A percentile compares a stretch with the other conserved stretches of the same genome.
phyloP scores from a whole-genome alignment of 1,284 basidiomycete species.

The Porogramme epimiltina region DNA sequence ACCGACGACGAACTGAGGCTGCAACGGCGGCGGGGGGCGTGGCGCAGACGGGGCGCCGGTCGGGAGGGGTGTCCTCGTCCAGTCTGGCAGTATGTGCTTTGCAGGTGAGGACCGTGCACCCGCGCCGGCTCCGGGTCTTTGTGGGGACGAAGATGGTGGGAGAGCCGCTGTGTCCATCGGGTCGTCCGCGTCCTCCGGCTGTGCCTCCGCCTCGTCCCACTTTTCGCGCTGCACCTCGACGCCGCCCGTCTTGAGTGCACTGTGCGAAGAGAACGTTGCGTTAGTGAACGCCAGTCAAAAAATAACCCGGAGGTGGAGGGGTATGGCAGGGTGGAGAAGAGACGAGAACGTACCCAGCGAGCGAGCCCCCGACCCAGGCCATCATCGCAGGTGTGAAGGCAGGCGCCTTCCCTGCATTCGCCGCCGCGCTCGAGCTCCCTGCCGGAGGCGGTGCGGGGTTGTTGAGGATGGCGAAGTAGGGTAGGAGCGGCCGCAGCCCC shows the following conservation, averaged over 20 bases:
- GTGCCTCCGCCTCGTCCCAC: slow-evolving; percentile 74
- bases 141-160: slow-evolving; percentile 29
- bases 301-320: not conserved
- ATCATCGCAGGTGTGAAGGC: slow-evolving; percentile 80
- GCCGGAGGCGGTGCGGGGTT: slow-evolving; percentile 64
- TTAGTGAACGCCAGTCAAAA: too few species aligned
- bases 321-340: too few species aligned
- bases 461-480: slow-evolving; percentile 81
- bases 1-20: slow-evolving; percentile 33
- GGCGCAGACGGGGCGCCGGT: slow-evolving; percentile 63
- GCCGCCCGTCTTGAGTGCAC: slow-evolving; percentile 82
- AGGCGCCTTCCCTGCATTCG: slow-evolving; percentile 79
- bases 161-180: slow-evolving; percentile 25
- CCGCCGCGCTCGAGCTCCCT: slow-evolving; percentile 32
- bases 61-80: slow-evolving; percentile 69
- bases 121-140: slow-evolving; percentile 10
- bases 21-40: slow-evolving; percentile 20
- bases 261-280: slow-evolving; percentile 25
- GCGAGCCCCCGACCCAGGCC: slow-evolving; percentile 91
- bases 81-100: slow-evolving; percentile 69
- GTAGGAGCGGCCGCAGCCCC: slow-evolving; percentile 65
- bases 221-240: slow-evolving; percentile 80
- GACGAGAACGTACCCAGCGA: slow-evolving; percentile 74
- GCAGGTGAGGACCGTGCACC: slow-evolving; percentile 13
- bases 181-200: slow-evolving; percentile 41